Conservation (phyloP, 768 basidiomycete genomes). For the Gyrodon lividus region DNA sequence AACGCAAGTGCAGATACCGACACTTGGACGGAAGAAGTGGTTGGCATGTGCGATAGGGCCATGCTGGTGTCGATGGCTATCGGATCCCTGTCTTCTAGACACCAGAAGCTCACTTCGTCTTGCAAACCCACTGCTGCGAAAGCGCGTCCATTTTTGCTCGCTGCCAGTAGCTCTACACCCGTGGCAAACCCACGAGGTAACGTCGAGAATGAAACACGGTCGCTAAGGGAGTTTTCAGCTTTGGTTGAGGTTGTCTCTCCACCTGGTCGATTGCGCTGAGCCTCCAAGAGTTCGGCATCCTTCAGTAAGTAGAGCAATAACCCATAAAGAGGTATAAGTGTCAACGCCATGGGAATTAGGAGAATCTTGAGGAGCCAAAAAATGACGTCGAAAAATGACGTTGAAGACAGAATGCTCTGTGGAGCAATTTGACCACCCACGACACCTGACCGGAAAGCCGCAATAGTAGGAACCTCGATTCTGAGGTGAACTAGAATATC, state of each 20-base stretch:
- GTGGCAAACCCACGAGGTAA: constrained; percentile 79
- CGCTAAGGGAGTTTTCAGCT: constrained; percentile 34
- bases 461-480: constrained; percentile 74
- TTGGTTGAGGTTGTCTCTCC: constrained; percentile 35
- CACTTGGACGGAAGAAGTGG: constrained; percentile 46
- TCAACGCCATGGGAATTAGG: constrained; percentile 77
- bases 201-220: constrained; percentile 56
- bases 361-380: constrained; percentile 83
- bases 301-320: constrained; percentile 85
- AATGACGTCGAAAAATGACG: constrained; percentile 52
- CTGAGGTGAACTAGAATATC: constrained; percentile 71
- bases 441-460: constrained; percentile 57
- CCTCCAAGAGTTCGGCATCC: constrained; percentile 87
- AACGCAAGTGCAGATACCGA: constrained; percentile 63
- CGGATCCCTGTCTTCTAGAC: constrained; percentile 41
- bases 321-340: constrained; percentile 70
- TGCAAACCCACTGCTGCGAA: constrained; percentile 74
- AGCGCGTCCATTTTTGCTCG: constrained; percentile 63
- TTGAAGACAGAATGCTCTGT: constrained; percentile 43
- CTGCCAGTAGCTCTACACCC: constrained; percentile 79
- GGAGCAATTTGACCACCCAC: constrained; percentile 24
- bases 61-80: constrained; percentile 51
- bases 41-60: constrained; percentile 48
- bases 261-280: constrained; percentile 66
- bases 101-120: constrained; percentile 77